A percentile compares a stretch with the other conserved stretches of the same genome.
phyloP scores from a whole-genome alignment of 345 rosid species.

The Brassica cretica region DNA sequence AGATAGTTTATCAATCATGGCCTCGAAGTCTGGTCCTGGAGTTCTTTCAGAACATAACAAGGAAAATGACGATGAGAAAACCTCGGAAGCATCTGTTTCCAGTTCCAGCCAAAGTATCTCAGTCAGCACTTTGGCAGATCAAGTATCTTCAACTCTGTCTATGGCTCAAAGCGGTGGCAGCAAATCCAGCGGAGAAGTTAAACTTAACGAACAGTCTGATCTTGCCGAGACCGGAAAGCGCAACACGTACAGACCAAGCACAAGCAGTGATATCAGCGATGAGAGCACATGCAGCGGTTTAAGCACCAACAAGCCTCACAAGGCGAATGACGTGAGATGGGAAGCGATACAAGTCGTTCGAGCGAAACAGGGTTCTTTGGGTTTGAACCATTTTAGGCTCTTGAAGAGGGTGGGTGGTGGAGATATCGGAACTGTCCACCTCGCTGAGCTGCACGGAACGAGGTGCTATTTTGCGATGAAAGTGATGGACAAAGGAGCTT shows the following conservation, averaged over 20 bases:
- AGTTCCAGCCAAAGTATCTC: constrained; percentile 26
- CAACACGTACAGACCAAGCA: constrained; percentile 60
- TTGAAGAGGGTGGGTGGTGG: constrained; percentile 75
- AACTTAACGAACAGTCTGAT: constrained; percentile 45
- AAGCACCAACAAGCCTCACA: constrained; percentile 66
- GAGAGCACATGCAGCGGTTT: constrained; percentile 75
- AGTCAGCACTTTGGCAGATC: constrained; percentile 44
- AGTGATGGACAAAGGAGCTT: constrained; percentile 68
- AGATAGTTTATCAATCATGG: constrained; percentile 50
- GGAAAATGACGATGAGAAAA: constrained; percentile 42
- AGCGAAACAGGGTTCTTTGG: constrained; percentile 56
- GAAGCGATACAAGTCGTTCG: constrained; percentile 79
- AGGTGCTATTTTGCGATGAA: constrained; percentile 74
- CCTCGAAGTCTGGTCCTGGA: constrained; percentile 50
- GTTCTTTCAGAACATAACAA: constrained; percentile 47
- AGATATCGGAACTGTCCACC: constrained; percentile 76
- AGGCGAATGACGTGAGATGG: constrained; percentile 71
- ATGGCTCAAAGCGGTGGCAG: constrained; percentile 41
- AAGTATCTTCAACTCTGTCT: constrained; percentile 48
- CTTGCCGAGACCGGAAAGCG: constrained; percentile 54
- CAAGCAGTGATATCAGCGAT: constrained; percentile 77
- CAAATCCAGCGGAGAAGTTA: constrained; percentile 49
- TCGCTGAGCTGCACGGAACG: constrained; percentile 65
- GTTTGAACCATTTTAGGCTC: constrained; percentile 72
- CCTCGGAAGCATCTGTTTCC: constrained; percentile 37